Evolutionary conservation across 1,139 yeast species (phyloP), one percentile per base, ranked within the genome.

Genomic region (Suhomyces chickasaworum): DNA sequence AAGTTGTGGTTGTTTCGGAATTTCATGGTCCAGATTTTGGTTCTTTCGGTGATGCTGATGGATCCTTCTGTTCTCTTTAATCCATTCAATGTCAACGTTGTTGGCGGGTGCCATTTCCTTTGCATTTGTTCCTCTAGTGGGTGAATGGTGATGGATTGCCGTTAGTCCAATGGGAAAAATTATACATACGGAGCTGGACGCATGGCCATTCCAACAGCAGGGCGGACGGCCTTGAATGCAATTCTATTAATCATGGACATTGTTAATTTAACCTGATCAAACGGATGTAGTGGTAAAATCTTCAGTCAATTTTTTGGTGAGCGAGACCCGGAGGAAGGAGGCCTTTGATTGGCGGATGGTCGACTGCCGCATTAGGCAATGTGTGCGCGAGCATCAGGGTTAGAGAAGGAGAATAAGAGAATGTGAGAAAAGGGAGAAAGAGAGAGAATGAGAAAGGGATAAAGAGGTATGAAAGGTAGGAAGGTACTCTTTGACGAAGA

Each of bases 191-290:
- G 72, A 58, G 76, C 72, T 60, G 73, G 75, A 61, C 78, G 77
- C 53, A 65, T 53, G 49, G 74, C 73, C 66, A 67, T 53, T 52
- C 70, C 68, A 44, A 59, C 57, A 51, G 68, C 63, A 54, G 76
- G 75, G 52, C 67, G 66, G 57, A 73, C 68, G 53, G 75, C 72
- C 67, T 73, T 74, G 60, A 73, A 64, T 59, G 77, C 77, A 63
- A 73, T 65, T 71, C 75, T 74, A 65, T 68, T 71, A 59, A 75
- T 66, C 69, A 73, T 68, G 59, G 77, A 72, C 77, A 72, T 73
- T 53, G 47, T 53, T 41, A 47, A 29, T 10, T 33, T 38, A 27
- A 38, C 46, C 46, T 43, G 46, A 43, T 38, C 41, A 33, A 40
- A 40, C 40, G 37, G 45, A 16, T 20, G 36, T 29, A 35, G 39